A percentile compares a stretch with the other conserved stretches of the same genome.
Conservation (phyloP, 345 rosid genomes). For the Brassica nigra region DNA sequence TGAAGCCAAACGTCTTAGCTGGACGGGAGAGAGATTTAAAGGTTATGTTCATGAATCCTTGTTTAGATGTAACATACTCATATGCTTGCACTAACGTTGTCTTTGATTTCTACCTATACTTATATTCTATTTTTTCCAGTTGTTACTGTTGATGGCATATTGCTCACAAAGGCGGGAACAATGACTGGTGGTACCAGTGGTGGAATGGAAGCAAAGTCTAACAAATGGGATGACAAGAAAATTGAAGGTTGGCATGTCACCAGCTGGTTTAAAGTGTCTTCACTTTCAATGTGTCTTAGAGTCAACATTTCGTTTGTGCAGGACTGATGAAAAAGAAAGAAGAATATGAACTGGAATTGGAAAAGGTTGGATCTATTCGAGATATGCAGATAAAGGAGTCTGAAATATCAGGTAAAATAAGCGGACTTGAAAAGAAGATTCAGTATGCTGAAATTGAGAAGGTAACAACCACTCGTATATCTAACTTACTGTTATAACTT, state of each 20-base stretch:
- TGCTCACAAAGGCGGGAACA: slow-evolving; percentile 94
- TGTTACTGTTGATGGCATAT: slow-evolving; percentile 93
- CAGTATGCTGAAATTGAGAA: slow-evolving; percentile 96
- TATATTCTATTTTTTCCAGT: slow-evolving; percentile 50
- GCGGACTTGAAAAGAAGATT: slow-evolving; percentile 94
- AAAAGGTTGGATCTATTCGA: slow-evolving; percentile 88
- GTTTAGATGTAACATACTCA: slow-evolving; percentile 21
- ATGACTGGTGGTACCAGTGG: slow-evolving; percentile 99
- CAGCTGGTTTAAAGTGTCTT: slow-evolving; percentile 31
- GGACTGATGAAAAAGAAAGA: slow-evolving; percentile 79
- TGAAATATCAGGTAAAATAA: slow-evolving; percentile 88
- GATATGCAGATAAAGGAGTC: slow-evolving; percentile 95
- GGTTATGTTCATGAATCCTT: slow-evolving; percentile 47
- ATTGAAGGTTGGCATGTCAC: slow-evolving; percentile 67
- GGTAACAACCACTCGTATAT: slow-evolving; percentile 47
- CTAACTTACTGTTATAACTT: slow-evolving; percentile 7
- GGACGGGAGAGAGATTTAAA: slow-evolving; percentile 93
- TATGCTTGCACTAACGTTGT: slow-evolving; percentile 19
- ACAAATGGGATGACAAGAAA: slow-evolving; percentile 94
- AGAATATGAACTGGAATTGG: slow-evolving; percentile 72
- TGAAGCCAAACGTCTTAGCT: slow-evolving; percentile 90
- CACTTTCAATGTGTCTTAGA: slow-evolving; percentile 23
- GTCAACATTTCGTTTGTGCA: slow-evolving; percentile 37
- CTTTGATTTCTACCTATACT: slow-evolving; percentile 23
- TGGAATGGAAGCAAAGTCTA: slow-evolving; percentile 98